Conservation (phyloP, 2,329 filamentous ascomycete species). For the Cordyceps fumosorosea region DNA sequence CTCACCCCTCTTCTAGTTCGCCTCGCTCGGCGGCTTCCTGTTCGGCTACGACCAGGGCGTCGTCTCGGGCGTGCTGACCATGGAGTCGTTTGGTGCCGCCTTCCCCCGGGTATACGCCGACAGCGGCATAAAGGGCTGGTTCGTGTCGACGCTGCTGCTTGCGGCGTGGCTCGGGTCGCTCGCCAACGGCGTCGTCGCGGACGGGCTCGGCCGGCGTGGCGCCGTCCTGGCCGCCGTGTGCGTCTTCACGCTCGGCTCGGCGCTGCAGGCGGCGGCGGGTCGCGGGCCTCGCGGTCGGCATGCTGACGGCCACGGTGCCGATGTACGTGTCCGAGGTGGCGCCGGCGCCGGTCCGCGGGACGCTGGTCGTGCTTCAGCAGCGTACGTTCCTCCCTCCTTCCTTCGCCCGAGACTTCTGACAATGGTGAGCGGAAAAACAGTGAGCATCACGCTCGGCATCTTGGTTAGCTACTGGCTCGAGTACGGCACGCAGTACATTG, state of each 20-base stretch:
- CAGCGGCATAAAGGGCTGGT: slow-evolving; percentile 44
- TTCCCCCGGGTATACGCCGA: slow-evolving; percentile 33
- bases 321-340: slow-evolving; percentile 43
- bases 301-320: no score
- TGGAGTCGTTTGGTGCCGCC: slow-evolving; percentile 34
- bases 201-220: slow-evolving; percentile 27
- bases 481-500: slow-evolving; percentile 34
- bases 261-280: slow-evolving; percentile 25
- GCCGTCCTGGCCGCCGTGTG: slow-evolving; percentile 30
- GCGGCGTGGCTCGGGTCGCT: slow-evolving; percentile 44
- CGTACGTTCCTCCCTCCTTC: not conserved
- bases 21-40: slow-evolving; percentile 35
- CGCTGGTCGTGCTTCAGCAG: slow-evolving; percentile 38
- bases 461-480: slow-evolving; percentile 37
- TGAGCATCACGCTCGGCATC: slow-evolving; percentile 36
- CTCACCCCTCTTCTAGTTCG: no score
- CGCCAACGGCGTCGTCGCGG: slow-evolving; percentile 32
- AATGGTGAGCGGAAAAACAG: no score
- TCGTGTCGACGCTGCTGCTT: slow-evolving; percentile 42
- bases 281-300: no score
- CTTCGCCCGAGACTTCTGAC: not conserved
- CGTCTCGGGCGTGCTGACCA: slow-evolving; percentile 39
- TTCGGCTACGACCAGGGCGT: slow-evolving; percentile 46
- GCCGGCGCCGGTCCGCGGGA: slow-evolving; percentile 42
- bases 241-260: slow-evolving; percentile 31